Percentiles rank a stretch among this genome's conserved stretches.
Conservation (phyloP, 345 rosid genomes). For the Euclidium syriacum region DNA sequence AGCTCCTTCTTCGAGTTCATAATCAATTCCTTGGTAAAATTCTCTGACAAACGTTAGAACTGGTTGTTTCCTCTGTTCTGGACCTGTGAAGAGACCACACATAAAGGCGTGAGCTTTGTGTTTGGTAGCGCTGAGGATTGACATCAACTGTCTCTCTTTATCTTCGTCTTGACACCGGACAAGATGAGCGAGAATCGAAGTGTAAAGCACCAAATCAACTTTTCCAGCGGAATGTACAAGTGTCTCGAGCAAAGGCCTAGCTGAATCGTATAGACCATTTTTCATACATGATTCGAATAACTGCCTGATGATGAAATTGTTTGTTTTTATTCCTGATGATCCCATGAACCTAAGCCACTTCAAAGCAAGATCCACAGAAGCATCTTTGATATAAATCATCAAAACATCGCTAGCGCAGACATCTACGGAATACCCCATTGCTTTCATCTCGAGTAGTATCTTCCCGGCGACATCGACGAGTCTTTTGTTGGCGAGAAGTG, state of each 20-base stretch:
- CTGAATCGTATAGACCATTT: slow-evolving; percentile 72
- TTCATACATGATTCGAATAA: slow-evolving; percentile 96
- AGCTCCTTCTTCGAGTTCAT: slow-evolving; percentile 93
- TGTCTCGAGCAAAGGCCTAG: slow-evolving; percentile 88
- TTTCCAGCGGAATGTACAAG: slow-evolving; percentile 74
- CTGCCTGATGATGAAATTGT: slow-evolving; percentile 88
- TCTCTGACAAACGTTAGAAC: slow-evolving; percentile 83
- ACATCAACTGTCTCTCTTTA: slow-evolving; percentile 85
- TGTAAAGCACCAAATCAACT: slow-evolving; percentile 92
- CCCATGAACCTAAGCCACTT: slow-evolving; percentile 96
- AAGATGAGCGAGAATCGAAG: slow-evolving; percentile 89
- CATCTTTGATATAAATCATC: slow-evolving; percentile 93
- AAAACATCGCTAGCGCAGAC: slow-evolving; percentile 93
- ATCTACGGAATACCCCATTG: slow-evolving; percentile 87
- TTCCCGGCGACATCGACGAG: slow-evolving; percentile 95
- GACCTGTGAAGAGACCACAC: slow-evolving; percentile 94
- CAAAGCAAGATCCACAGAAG: slow-evolving; percentile 83
- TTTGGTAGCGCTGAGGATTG: slow-evolving; percentile 70
- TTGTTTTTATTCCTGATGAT: slow-evolving; percentile 86
- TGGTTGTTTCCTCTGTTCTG: slow-evolving; percentile 88
- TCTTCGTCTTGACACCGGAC: slow-evolving; percentile 90
- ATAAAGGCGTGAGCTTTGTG: slow-evolving; percentile 81
- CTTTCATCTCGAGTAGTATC: slow-evolving; percentile 90
- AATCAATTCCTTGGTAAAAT: slow-evolving; percentile 87
- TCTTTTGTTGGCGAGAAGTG: slow-evolving; percentile 81